Base-by-base conservation (phyloP, 2,329 filamentous ascomycete genomes). In the Fusarium torulosum region DNA sequence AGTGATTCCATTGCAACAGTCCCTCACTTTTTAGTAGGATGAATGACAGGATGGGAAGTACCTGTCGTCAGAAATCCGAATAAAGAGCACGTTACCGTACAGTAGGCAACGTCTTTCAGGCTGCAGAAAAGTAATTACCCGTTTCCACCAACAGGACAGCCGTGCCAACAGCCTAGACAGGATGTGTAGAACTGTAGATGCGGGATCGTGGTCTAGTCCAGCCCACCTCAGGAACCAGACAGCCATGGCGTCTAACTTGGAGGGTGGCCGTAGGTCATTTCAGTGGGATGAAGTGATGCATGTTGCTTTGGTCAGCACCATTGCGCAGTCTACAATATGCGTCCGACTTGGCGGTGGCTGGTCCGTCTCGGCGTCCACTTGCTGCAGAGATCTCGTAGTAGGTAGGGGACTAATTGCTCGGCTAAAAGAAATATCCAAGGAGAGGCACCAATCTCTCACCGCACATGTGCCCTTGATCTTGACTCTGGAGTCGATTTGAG, bases 281-380 rank as follows among this genome's bases (percentile, higher is more conserved):
- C 7, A 37, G 15, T 20, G 40, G 53, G 33, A 51, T 33, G 27
- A 50, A 51, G 11, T 29, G 27, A 29, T 29, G 27, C 27, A 29
- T 19, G 20, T 31, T 59, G 35, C 40, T 64, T 51, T 38, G 40
- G 42, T 64, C 63, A 67, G 46, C 61, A 25, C 29, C 33, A 25
- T 35, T 46, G 29, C 31, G 37, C 40, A 40, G 42, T 46, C 55
- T 43, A 35, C 53, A n/a, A 53, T 47, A 40, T 50, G 27, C 58
- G 35, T 63, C 53, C 51, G 41, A 31, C 66, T 66, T 63, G 61
- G 66, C 53, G 21, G 52, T 63, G 37, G 61, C 54, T 69, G 49
- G 59, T 55, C 53, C 53, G 38, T 45, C 62, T 59, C 42, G 57
- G 40, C 53, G 38, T 37, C 43, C 42, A 42, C 55, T 54, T 50